Evolutionary conservation across 176 grass and related monocot genomes (phyloP).

Genomic region (Rhynchospora breviuscula): DNA sequence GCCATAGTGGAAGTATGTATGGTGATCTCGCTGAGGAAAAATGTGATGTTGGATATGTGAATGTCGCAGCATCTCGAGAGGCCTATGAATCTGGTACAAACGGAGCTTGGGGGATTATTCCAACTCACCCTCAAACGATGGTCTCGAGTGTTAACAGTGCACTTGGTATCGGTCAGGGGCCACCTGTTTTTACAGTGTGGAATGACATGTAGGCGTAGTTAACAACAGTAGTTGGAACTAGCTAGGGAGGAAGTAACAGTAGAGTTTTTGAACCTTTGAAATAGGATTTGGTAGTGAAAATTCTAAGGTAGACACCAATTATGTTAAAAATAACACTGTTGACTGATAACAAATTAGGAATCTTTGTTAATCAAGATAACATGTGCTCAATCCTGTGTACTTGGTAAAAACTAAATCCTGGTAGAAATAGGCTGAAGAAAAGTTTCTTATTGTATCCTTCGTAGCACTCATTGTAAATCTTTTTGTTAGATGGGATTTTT

Average conservation of each 20-base stretch:
- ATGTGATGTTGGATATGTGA: constrained; percentile 16
- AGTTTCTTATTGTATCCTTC: not conserved
- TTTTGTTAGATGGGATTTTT: not conserved
- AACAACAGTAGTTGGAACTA: not conserved
- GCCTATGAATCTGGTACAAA: constrained; percentile 12
- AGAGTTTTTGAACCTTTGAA: not conserved
- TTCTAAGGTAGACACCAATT: not conserved
- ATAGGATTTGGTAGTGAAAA: constrained; percentile 19
- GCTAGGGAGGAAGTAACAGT: not conserved
- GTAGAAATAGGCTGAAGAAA: not conserved
- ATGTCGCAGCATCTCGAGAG: not conserved
- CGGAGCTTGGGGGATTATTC: constrained; percentile 14
- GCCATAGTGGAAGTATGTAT: not conserved
- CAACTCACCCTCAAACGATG: constrained; percentile 7
- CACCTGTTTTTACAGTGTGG: constrained; percentile 32
- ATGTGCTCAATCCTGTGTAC: not conserved
- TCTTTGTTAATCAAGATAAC: constrained; percentile 18
- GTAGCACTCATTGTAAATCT: constrained; percentile 2
- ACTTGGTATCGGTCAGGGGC: constrained; percentile 10
- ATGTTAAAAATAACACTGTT: not conserved
- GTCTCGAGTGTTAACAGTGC: constrained; percentile 17
- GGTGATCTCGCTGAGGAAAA: not conserved
- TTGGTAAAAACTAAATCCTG: not conserved
- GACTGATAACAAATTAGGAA: constrained; percentile 19
- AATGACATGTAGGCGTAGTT: constrained; percentile 26